Evolutionary conservation across 2,329 filamentous ascomycete genomes (phyloP).

Genomic region (Fusarium penzigii): DNA sequence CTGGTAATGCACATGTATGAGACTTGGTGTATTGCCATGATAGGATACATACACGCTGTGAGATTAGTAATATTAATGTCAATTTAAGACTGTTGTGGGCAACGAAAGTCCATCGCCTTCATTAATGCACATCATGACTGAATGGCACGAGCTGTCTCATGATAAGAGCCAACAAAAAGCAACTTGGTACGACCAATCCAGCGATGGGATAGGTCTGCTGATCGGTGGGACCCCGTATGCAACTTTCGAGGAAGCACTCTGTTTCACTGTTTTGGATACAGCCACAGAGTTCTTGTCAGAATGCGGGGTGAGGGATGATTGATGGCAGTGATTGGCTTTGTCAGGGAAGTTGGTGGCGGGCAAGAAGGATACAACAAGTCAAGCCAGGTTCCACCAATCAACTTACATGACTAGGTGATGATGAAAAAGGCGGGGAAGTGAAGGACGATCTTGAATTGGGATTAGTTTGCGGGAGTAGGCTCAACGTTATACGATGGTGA

Average conservation of each 20-base stretch:
- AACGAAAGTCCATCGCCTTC: too few relatives aligned
- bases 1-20: slow-evolving; percentile 23
- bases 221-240: neutral
- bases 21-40: slow-evolving; percentile 11
- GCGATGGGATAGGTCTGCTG: neutral
- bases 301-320: neutral
- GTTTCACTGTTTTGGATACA: neutral
- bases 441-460: neutral
- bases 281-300: neutral
- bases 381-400: slow-evolving; percentile 26
- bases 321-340: too few relatives aligned
- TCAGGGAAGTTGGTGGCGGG: neutral
- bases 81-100: slow-evolving; percentile 12
- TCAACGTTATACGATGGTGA: too few relatives aligned
- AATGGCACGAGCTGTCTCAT: neutral
- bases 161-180: neutral
- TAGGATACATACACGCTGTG: slow-evolving; percentile 22
- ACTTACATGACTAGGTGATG: slow-evolving; percentile 26
- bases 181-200: neutral
- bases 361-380: slow-evolving; percentile 16
- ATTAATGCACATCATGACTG: neutral
- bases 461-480: neutral
- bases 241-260: neutral
- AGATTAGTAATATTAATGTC: slow-evolving; percentile 29
- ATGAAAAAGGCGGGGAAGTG: neutral